Conservation (phyloP, 495 filamentous ascomycete species). For the Hyaloscypha bicolor region DNA sequence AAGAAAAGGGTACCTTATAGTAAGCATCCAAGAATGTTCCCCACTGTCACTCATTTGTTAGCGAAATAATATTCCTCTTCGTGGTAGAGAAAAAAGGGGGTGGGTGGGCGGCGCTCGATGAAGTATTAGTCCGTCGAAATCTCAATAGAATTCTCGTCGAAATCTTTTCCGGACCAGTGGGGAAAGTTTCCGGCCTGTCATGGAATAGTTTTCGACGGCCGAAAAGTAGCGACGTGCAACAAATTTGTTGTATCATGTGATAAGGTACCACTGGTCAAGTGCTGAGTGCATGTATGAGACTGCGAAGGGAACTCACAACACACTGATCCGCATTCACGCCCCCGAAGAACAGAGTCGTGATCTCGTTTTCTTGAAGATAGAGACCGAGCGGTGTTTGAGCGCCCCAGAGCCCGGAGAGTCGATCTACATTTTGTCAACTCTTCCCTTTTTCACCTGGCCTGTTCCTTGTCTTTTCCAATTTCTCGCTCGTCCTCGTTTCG, state of each 20-base stretch:
- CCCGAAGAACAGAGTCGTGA: conserved; percentile 15
- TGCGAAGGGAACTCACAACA: not conserved
- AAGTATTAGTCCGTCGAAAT: too few relatives aligned
- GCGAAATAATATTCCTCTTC: not conserved
- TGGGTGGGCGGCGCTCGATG: too few relatives aligned
- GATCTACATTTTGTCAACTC: not conserved
- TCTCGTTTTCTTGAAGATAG: conserved; percentile 11
- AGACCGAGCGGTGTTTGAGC: conserved; percentile 16
- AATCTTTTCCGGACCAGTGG: too few relatives aligned
- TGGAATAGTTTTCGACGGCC: too few relatives aligned
- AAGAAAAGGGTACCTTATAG: conserved; percentile 1
- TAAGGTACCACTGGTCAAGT: too few relatives aligned
- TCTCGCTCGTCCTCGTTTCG: not conserved
- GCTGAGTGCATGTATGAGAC: not conserved
- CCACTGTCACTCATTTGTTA: not conserved
- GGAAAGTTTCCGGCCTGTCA: too few relatives aligned
- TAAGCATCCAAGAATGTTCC: conserved; percentile 16
- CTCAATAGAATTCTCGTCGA: too few relatives aligned
- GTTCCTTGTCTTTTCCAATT: too few relatives aligned
- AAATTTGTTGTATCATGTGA: too few relatives aligned
- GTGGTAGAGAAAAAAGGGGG: not conserved
- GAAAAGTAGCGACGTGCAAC: too few relatives aligned
- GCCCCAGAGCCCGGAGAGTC: conserved; percentile 11
- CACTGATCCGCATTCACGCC: conserved; percentile 16
- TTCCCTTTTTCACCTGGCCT: not conserved